Evolutionary conservation across 73 alveolate genomes (phyloP).

Genomic region (Paramecium tetraurelia): DNA sequence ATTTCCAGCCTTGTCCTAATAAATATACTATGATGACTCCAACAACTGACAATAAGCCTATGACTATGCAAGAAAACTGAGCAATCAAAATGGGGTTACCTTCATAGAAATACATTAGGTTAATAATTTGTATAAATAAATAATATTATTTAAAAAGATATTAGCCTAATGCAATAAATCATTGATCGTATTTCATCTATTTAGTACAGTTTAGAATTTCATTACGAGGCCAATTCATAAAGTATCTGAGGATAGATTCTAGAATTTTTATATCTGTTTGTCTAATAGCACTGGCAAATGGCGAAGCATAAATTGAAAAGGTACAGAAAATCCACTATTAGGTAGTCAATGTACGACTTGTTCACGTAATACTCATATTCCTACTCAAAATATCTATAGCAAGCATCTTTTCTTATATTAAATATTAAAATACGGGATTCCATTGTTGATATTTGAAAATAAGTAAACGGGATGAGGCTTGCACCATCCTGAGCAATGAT

Average conservation of each 20-base stretch:
- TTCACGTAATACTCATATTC: background rate
- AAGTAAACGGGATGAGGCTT: background rate
- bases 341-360: background rate
- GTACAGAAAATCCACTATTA: background rate
- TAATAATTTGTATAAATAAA: background rate
- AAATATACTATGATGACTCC: background rate
- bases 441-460: background rate
- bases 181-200: background rate
- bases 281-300: background rate
- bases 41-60: background rate
- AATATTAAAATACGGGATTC: background rate
- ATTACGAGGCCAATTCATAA: background rate
- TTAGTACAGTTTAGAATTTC: background rate
- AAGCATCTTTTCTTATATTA: background rate
- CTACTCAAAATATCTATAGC: background rate
- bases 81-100: background rate
- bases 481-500: conserved; percentile 22
- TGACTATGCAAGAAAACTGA: background rate
- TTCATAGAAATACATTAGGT: background rate
- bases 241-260: conserved; percentile 17
- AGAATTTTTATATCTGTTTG: background rate
- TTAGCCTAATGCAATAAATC: background rate
- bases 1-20: background rate
- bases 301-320: background rate
- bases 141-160: conserved; percentile 12